These are phyloP conservation scores for Dichotomocladium elegans DNA, from an alignment of 371 early-diverging fungal genomes.

Conservation along the genomic window DNA sequence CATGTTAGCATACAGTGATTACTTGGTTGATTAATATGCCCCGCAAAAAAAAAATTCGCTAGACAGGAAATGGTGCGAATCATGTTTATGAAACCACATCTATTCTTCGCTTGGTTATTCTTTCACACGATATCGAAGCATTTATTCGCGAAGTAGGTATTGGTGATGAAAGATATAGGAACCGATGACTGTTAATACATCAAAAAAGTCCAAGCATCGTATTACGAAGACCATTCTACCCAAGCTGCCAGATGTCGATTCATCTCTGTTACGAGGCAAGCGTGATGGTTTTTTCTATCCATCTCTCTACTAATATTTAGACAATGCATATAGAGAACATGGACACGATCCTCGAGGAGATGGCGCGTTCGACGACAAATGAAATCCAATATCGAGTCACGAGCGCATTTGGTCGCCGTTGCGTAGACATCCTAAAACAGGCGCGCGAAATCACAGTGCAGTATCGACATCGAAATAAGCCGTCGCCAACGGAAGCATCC, in stretches of 20 bases:
- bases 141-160: slow-evolving; percentile 14
- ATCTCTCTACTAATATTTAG: too few relatives aligned
- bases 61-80: too few relatives aligned
- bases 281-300: neutral
- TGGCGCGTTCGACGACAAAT: slow-evolving; percentile 26
- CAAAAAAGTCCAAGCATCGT: slow-evolving; percentile 5
- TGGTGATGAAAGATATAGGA: neutral
- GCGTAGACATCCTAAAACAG: slow-evolving; percentile 47
- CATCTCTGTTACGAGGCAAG: slow-evolving; percentile 27
- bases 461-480: slow-evolving; percentile 48
- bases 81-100: slow-evolving; percentile 1
- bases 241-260: slow-evolving; percentile 33
- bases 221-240: slow-evolving; percentile 20
- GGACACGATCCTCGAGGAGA: slow-evolving; percentile 16
- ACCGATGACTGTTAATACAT: neutral
- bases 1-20: too few relatives aligned
- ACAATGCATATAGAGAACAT: slow-evolving; percentile 32
- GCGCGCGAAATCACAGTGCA: slow-evolving; percentile 48
- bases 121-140: slow-evolving; percentile 18
- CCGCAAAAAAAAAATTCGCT: too few relatives aligned
- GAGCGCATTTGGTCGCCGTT: slow-evolving; percentile 43
- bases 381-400: slow-evolving; percentile 45
- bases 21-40: too few relatives aligned
- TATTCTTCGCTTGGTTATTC: slow-evolving; percentile 10
- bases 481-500: slow-evolving; percentile 56